A percentile compares a stretch with the other conserved stretches of the same genome.
Evolutionary conservation across 768 basidiomycete species (phyloP).

Genomic region (Hypholoma fasciculare): DNA sequence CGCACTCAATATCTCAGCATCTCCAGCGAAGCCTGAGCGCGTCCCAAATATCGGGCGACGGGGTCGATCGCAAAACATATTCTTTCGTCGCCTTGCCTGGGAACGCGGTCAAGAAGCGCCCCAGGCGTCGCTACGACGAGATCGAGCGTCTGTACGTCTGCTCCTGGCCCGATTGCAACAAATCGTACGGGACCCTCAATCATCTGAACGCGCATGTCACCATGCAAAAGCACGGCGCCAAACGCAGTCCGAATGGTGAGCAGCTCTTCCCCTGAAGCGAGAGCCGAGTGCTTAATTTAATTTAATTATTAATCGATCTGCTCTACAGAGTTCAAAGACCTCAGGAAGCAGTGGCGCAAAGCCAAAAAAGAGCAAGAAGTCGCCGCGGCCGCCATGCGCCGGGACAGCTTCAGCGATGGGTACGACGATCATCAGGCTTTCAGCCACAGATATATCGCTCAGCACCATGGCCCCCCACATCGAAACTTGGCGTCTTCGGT

Average conservation of each 20-base stretch:
- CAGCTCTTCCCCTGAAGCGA: slow-evolving; percentile 13
- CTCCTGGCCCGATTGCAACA: slow-evolving; percentile 74
- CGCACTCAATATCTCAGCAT: slow-evolving; percentile 28
- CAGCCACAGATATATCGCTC: slow-evolving; percentile 28
- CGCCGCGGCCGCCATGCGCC: slow-evolving; percentile 29
- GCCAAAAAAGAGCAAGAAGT: slow-evolving; percentile 75
- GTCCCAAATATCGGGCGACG: slow-evolving; percentile 30
- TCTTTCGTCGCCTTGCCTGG: slow-evolving; percentile 82
- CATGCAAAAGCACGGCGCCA: slow-evolving; percentile 96
- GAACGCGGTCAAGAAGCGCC: slow-evolving; percentile 80
- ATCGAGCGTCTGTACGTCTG: slow-evolving; percentile 93
- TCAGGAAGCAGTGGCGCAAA: slow-evolving; percentile 95
- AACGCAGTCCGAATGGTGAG: slow-evolving; percentile 88
- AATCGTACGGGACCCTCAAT: slow-evolving; percentile 93
- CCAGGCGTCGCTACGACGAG: slow-evolving; percentile 89
- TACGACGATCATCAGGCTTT: slow-evolving; percentile 29
- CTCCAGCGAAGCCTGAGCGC: slow-evolving; percentile 28
- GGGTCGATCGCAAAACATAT: slow-evolving; percentile 66
- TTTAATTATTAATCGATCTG: slow-evolving; percentile 15
- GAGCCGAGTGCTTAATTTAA: slow-evolving; percentile 9
- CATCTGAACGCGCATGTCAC: slow-evolving; percentile 97
- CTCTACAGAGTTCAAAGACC: slow-evolving; percentile 90
- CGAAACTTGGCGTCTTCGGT: slow-evolving; percentile 30
- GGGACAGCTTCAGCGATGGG: slow-evolving; percentile 31
- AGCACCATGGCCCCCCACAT: slow-evolving; percentile 21